Conservation (phyloP, 805 yeast genomes). For the Sugiyamaella smithiae region DNA sequence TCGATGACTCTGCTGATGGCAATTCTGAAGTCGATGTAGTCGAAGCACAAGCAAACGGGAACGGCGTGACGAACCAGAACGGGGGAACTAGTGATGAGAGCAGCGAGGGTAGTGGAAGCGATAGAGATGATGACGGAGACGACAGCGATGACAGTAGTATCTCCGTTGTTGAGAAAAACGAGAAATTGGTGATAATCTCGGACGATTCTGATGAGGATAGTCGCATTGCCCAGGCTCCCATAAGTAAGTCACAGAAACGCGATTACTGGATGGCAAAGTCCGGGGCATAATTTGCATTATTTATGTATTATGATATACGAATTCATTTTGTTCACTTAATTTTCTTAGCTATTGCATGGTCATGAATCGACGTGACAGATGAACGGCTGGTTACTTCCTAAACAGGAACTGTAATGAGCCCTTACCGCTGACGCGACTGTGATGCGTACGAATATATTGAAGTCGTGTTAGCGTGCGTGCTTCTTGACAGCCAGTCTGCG, state of each 20-base stretch:
- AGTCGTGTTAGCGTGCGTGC: not conserved
- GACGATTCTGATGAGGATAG: not conserved
- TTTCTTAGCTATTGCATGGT: no score
- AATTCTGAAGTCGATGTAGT: no score
- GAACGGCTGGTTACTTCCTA: not conserved
- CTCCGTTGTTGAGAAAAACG: not conserved
- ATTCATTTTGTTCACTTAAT: not conserved
- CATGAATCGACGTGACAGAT: no score
- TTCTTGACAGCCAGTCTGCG: no score
- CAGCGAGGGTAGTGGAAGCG: not conserved
- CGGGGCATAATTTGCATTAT: not conserved
- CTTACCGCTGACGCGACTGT: not conserved
- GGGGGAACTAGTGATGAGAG: no score
- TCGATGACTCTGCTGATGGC: not conserved
- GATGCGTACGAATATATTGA: not conserved
- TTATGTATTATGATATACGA: not conserved
- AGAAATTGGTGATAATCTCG: not conserved
- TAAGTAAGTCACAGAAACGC: not conserved
- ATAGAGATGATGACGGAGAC: constrained; percentile 1
- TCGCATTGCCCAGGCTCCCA: not conserved
- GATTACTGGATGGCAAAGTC: constrained; percentile 8
- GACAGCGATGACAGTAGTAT: constrained; percentile 1
- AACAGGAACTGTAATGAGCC: not conserved
- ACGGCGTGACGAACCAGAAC: no score
- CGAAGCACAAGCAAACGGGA: no score